phyloP scores from a whole-genome alignment of 805 yeast genomes.

The Schwanniomyces sp. region DNA sequence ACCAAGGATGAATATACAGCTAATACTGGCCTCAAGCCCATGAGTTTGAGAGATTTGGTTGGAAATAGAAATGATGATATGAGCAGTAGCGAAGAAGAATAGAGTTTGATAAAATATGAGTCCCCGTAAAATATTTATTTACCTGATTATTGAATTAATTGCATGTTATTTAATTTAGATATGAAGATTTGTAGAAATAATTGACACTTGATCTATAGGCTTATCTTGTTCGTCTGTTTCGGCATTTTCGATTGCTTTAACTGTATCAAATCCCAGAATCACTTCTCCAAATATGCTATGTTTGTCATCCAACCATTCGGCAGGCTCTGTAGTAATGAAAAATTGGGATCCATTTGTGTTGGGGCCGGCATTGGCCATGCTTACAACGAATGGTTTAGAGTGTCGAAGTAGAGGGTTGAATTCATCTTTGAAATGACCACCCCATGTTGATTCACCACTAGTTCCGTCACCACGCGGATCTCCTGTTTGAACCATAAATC shows the following conservation, averaged over 20 bases:
- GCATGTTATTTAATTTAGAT: background rate
- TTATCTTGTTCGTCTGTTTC: conserved; percentile 18
- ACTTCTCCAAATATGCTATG: conserved; percentile 27
- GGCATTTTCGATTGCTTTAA: conserved; percentile 15
- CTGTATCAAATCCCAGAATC: conserved; percentile 18
- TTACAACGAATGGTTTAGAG: conserved; percentile 29
- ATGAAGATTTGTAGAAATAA: conserved; percentile 18
- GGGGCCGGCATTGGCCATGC: conserved; percentile 72
- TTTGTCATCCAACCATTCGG: conserved; percentile 21
- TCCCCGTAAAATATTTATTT: background rate
- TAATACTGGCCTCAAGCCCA: conserved; percentile 24
- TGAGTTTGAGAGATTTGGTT: conserved; percentile 39
- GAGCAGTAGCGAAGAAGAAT: conserved; percentile 12
- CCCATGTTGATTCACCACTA: conserved; percentile 28
- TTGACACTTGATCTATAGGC: conserved; percentile 20
- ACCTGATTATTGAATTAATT: background rate
- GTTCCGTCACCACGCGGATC: conserved; percentile 24
- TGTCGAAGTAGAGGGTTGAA: conserved; percentile 23
- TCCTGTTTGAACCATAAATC: conserved; percentile 26
- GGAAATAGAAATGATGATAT: conserved; percentile 27
- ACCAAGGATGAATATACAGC: conserved; percentile 3
- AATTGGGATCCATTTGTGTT: conserved; percentile 50
- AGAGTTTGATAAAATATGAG: background rate
- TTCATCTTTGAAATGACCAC: conserved; percentile 26
- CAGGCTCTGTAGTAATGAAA: conserved; percentile 31